These are phyloP conservation scores for Nectriaceae sp. DNA, from an alignment of 2,329 filamentous ascomycete species.

Conservation along the genomic window DNA sequence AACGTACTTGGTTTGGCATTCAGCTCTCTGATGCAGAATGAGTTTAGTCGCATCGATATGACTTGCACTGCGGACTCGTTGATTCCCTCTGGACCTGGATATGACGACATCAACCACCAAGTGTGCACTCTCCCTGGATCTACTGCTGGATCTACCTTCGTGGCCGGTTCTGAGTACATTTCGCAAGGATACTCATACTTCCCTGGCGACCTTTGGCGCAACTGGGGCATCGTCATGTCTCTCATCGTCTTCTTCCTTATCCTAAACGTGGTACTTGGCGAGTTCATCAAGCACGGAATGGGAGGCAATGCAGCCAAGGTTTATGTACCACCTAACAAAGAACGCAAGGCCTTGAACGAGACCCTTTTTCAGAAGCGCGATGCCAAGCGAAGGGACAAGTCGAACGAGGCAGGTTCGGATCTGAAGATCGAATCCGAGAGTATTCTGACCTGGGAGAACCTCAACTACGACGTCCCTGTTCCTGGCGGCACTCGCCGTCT, in stretches of 20 bases:
- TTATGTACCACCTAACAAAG: conserved; percentile 70
- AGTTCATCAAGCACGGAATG: conserved; percentile 75
- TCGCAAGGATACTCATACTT: conserved; percentile 67
- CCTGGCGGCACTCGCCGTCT: conserved; percentile 57
- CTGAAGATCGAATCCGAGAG: conserved; percentile 61
- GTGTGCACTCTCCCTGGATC: conserved; percentile 81
- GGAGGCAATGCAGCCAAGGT: conserved; percentile 81
- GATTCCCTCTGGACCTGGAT: conserved; percentile 70
- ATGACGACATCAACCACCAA: conserved; percentile 72
- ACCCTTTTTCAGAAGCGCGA: conserved; percentile 62
- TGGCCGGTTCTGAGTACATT: conserved; percentile 72
- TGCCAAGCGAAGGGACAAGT: conserved; percentile 50
- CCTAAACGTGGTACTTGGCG: conserved; percentile 76
- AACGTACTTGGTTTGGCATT: conserved; percentile 77
- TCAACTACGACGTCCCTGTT: conserved; percentile 74
- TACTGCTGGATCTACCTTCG: conserved; percentile 59
- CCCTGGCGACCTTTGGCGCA: conserved; percentile 72
- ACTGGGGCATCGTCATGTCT: conserved; percentile 77
- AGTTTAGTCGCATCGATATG: conserved; percentile 71
- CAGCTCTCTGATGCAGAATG: conserved; percentile 80
- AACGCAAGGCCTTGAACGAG: conserved; percentile 66
- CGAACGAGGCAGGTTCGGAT: conserved; percentile 48
- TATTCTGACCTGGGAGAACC: conserved; percentile 82
- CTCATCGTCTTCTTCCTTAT: conserved; percentile 76
- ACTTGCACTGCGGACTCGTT: conserved; percentile 69